Evolutionary conservation across 805 yeast species (phyloP).

Genomic region (Tetrapisispora pingtungensis): DNA sequence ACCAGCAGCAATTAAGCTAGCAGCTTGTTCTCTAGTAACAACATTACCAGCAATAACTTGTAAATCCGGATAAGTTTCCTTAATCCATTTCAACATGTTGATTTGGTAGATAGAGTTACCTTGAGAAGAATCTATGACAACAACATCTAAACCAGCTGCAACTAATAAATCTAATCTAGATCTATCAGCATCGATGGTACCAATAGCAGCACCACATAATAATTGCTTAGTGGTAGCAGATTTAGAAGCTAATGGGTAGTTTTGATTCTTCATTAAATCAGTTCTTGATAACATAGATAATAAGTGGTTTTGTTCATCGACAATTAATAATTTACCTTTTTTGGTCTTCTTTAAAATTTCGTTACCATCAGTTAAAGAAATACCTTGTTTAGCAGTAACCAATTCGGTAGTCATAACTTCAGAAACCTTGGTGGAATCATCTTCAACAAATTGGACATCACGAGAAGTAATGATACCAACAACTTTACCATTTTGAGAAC

Average conservation of each 20-base stretch:
- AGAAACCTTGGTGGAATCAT: constrained; percentile 48
- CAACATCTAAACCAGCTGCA: constrained; percentile 95
- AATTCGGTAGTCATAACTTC: constrained; percentile 86
- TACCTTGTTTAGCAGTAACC: constrained; percentile 74
- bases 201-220: constrained; percentile 97
- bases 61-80: constrained; percentile 64
- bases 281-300: constrained; percentile 88
- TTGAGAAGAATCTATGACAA: constrained; percentile 90
- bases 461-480: constrained; percentile 95
- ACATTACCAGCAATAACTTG: constrained; percentile 97
- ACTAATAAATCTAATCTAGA: constrained; percentile 76
- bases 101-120: constrained; percentile 95
- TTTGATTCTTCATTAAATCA: constrained; percentile 91
- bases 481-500: constrained; percentile 78
- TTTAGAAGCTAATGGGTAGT: constrained; percentile 91
- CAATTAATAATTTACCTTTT: constrained; percentile 95
- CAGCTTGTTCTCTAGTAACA: constrained; percentile 98
- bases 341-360: constrained; percentile 82
- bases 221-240: constrained; percentile 88
- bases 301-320: constrained; percentile 65
- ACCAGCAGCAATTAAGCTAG: constrained; percentile 86
- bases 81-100: constrained; percentile 88
- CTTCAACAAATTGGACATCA: constrained; percentile 91
- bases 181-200: constrained; percentile 84
- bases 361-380: constrained; percentile 78